Conservation (phyloP, 2,329 filamentous ascomycete genomes). For the Pseudopithomyces maydicus region DNA sequence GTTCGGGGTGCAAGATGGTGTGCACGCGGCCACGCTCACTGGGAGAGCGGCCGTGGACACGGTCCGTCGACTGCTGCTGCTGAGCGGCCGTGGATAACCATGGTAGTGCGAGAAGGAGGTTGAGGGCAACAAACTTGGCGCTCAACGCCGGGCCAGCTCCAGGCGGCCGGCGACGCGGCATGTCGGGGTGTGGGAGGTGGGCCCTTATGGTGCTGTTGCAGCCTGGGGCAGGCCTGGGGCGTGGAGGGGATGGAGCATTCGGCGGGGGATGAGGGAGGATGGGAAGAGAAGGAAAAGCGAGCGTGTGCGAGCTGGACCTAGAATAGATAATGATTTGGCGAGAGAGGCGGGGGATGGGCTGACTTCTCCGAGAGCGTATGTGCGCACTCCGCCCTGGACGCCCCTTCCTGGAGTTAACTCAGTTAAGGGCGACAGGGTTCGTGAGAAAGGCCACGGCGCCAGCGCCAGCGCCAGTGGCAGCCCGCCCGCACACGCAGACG, state of each 20-base stretch:
- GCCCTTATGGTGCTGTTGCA: conserved; percentile 25
- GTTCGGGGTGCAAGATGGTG: conserved; percentile 27
- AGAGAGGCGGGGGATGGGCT: conserved; percentile 27
- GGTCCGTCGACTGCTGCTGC: conserved; percentile 47
- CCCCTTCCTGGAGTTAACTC: conserved; percentile 7
- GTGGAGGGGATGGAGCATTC: conserved; percentile 40
- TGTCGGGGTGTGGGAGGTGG: conserved; percentile 22
- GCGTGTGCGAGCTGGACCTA: conserved; percentile 11
- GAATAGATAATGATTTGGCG: conserved; percentile 17
- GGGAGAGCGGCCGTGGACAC: conserved; percentile 28
- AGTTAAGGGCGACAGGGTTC: conserved; percentile 6
- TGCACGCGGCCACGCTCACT: conserved; percentile 34
- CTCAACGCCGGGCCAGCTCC: conserved; percentile 44
- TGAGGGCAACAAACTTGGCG: conserved; percentile 38
- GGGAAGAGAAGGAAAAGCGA: conserved; percentile 11
- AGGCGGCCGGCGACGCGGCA: conserved; percentile 49
- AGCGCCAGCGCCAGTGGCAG: not conserved
- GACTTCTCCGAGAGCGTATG: conserved; percentile 9
- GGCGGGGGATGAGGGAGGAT: conserved; percentile 17
- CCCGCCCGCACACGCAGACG: too few species aligned
- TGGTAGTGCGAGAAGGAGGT: conserved; percentile 42
- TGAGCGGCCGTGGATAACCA: conserved; percentile 45
- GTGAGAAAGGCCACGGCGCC: conserved; percentile 16
- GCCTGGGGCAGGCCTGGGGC: conserved; percentile 37
- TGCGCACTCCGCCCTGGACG: conserved; percentile 11